A percentile compares a stretch with the other conserved stretches of the same genome.
phyloP scores from a whole-genome alignment of 148 eudicot genomes.

The Fagopyrum homotropicum region DNA sequence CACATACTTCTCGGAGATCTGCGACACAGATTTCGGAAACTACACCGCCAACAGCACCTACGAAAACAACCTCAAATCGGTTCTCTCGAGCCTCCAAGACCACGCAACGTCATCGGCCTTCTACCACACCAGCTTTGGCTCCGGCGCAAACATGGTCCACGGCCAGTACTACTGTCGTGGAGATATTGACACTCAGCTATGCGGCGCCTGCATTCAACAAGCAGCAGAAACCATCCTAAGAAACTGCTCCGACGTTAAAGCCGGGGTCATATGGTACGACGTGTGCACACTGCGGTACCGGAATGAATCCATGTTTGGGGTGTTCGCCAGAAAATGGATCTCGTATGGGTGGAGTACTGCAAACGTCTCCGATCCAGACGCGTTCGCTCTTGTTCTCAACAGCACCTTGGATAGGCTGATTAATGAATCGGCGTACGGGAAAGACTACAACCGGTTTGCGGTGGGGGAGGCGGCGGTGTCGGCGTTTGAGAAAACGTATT shows the following conservation, averaged over 20 bases:
- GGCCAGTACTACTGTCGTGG: slow-evolving; percentile 7
- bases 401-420: neutral
- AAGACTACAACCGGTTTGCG: neutral
- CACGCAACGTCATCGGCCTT: neutral
- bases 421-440: neutral
- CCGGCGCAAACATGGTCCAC: neutral
- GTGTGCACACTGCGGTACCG: neutral
- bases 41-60: neutral
- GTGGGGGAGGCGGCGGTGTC: neutral
- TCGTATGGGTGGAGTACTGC: neutral
- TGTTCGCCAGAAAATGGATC: neutral
- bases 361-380: neutral
- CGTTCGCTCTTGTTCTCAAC: neutral
- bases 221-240: neutral
- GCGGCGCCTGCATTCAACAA: neutral
- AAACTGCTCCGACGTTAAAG: neutral
- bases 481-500: neutral
- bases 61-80: neutral
- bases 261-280: slow-evolving; percentile 5
- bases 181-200: neutral
- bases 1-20: neutral
- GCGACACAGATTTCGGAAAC: neutral
- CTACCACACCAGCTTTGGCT: neutral
- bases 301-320: neutral
- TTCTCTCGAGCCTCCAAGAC: neutral